Evolutionary conservation across 2,329 filamentous ascomycete genomes (phyloP).

Genomic region (Claviceps pusilla): DNA sequence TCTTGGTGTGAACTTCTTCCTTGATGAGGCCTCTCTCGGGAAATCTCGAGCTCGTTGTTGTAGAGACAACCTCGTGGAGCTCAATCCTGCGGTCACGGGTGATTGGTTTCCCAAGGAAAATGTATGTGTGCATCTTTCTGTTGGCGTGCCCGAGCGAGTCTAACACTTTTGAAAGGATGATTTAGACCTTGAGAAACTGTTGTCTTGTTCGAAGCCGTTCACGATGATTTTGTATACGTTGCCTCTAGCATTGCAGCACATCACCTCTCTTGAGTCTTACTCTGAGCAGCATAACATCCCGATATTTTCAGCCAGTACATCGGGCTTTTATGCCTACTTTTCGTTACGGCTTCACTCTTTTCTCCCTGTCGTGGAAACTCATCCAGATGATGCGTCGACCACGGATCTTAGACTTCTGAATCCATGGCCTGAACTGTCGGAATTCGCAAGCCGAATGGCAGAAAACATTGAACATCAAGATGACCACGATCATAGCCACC

Average conservation of each 20-base stretch:
- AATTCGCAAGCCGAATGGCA: conserved; percentile 53
- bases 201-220: conserved; percentile 27
- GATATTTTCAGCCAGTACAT: conserved; percentile 69
- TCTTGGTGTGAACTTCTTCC: conserved; percentile 91
- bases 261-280: conserved; percentile 32
- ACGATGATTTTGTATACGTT: conserved; percentile 41
- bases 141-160: not conserved
- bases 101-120: conserved; percentile 44
- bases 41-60: conserved; percentile 65
- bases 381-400: conserved; percentile 73
- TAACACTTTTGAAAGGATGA: conserved; percentile 9
- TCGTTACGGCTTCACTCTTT: conserved; percentile 61
- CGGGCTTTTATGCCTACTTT: conserved; percentile 84
- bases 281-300: conserved; percentile 48
- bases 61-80: conserved; percentile 61
- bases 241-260: conserved; percentile 29
- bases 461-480: conserved; percentile 53
- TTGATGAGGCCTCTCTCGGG: conserved; percentile 65
- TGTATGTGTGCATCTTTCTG: conserved; percentile 6
- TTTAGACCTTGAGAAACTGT: conserved; percentile 25
- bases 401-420: conserved; percentile 70
- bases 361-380: conserved; percentile 89
- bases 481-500: conserved; percentile 74
- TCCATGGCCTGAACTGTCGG: conserved; percentile 70
- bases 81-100: conserved; percentile 85